Evolutionary conservation across 1,139 yeast genomes (phyloP).

Genomic region (Wickerhamiella pararugosa): DNA sequence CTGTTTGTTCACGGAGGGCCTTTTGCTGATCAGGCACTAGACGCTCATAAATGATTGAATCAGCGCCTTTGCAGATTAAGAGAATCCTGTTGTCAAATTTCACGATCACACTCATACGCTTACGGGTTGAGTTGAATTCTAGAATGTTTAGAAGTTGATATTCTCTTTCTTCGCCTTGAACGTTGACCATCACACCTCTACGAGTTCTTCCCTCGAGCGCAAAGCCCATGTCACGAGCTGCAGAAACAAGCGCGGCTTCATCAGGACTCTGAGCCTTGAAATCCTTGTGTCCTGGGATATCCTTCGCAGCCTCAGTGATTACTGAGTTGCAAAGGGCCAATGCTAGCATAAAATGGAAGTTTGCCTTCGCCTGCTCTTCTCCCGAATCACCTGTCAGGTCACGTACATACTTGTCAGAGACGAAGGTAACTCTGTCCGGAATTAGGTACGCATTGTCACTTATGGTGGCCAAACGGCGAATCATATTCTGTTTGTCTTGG

Average conservation of each 20-base stretch:
- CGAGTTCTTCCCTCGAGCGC: conserved; percentile 65
- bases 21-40: conserved; percentile 38
- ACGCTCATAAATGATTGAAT: conserved; percentile 72
- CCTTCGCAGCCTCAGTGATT: conserved; percentile 52
- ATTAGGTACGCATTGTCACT: conserved; percentile 43
- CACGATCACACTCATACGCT: conserved; percentile 90
- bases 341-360: conserved; percentile 70
- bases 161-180: conserved; percentile 59
- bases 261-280: conserved; percentile 97
- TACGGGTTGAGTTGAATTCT: conserved; percentile 83
- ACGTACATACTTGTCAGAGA: conserved; percentile 49
- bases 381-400: conserved; percentile 40
- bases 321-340: conserved; percentile 89
- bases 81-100: conserved; percentile 38
- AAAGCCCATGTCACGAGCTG: conserved; percentile 87
- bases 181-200: conserved; percentile 49
- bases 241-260: conserved; percentile 88
- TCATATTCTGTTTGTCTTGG: conserved; percentile 51
- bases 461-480: conserved; percentile 34
- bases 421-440: conserved; percentile 60
- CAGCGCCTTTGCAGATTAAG: conserved; percentile 86
- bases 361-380: conserved; percentile 43
- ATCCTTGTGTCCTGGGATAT: conserved; percentile 40
- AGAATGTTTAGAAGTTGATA: conserved; percentile 62
- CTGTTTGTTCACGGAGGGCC: conserved; percentile 49